These are phyloP conservation scores for Trichoderma afroharzianum DNA, from an alignment of 2,329 filamentous ascomycete species.

Conservation along the genomic window DNA sequence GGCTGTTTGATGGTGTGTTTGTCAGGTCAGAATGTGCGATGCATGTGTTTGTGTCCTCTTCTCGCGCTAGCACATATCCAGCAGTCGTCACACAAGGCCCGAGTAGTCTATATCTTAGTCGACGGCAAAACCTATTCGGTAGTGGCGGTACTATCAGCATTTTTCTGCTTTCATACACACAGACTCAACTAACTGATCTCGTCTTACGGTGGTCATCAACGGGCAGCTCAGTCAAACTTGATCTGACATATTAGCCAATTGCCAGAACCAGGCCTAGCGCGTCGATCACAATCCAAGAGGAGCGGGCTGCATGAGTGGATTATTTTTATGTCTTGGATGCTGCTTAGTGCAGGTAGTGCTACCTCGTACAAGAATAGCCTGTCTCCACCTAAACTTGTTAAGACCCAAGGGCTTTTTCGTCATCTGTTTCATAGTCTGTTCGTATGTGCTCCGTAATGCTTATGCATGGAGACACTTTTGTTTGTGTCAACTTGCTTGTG, in stretches of 20 bases:
- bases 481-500: not conserved
- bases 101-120: not conserved
- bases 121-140: not conserved
- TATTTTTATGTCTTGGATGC: conserved; percentile 2
- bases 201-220: conserved; percentile 4
- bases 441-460: conserved; percentile 13
- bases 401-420: conserved; percentile 3
- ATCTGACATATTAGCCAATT: conserved; percentile 6
- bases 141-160: not conserved
- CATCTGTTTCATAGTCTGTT: conserved; percentile 11
- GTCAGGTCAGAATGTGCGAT: not conserved
- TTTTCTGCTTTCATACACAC: not conserved
- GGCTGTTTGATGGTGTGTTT: conserved; percentile 14
- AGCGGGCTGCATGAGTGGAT: conserved; percentile 15
- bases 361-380: conserved; percentile 4
- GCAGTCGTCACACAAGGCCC: not conserved
- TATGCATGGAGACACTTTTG: conserved; percentile 12
- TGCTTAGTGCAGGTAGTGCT: not conserved
- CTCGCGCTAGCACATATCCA: not conserved
- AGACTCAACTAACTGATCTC: not conserved
- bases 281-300: conserved; percentile 17
- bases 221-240: not conserved
- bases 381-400: not conserved
- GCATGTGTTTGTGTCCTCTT: not conserved
- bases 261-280: conserved; percentile 10